Conservation (phyloP, 495 filamentous ascomycete species). For the Penicillium subrubescens region DNA sequence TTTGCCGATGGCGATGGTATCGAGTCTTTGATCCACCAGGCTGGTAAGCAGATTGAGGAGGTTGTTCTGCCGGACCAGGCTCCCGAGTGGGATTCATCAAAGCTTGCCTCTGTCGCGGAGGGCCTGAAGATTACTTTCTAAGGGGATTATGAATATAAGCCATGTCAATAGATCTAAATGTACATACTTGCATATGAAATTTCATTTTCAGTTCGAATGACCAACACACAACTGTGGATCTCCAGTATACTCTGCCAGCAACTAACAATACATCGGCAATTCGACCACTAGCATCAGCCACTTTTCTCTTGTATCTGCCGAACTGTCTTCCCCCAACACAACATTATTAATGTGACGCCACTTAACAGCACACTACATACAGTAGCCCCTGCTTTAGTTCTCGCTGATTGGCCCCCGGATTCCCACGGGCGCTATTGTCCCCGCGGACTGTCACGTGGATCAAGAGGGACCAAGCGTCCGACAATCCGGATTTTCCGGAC, state of each 20-base stretch:
- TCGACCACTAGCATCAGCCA: not conserved
- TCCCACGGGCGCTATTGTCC: not conserved
- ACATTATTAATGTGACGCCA: not conserved
- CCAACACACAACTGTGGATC: not conserved
- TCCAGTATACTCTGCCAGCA: not conserved
- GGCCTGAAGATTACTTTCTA: conserved; percentile 27
- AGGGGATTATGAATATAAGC: not conserved
- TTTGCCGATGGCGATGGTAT: conserved; percentile 49
- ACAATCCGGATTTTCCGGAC: conserved; percentile 22
- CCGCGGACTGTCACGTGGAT: conserved; percentile 16
- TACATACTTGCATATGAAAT: not conserved
- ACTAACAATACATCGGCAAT: not conserved
- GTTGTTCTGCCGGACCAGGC: conserved; percentile 34
- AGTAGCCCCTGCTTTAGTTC: not conserved
- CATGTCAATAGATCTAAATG: conserved; percentile 6
- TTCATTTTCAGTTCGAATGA: not conserved
- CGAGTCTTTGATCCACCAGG: conserved; percentile 35
- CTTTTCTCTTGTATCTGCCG: not conserved
- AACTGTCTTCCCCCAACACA: not conserved
- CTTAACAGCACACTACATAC: not conserved
- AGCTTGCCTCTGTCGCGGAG: conserved; percentile 19
- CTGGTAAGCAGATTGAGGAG: conserved; percentile 27
- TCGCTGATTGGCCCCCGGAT: conserved; percentile 1
- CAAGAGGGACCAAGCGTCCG: not conserved
- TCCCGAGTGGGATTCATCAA: conserved; percentile 25